These are phyloP conservation scores for Pseudopyricularia cyperi DNA, from an alignment of 2,329 filamentous ascomycete genomes.

Conservation along the genomic window DNA sequence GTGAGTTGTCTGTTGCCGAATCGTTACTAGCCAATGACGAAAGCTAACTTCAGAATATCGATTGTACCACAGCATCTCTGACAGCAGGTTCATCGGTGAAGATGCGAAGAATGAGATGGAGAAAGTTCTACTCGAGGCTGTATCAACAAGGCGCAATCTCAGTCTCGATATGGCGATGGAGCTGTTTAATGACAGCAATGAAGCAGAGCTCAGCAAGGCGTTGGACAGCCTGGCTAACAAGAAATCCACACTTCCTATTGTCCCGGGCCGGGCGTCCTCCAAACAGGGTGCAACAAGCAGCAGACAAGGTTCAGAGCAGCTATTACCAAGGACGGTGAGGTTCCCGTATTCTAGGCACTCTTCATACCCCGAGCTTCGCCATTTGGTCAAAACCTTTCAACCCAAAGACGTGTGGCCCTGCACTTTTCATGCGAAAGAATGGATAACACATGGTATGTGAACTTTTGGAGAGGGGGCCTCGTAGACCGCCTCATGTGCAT, in stretches of 20 bases:
- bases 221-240: constrained; percentile 6
- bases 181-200: constrained; percentile 15
- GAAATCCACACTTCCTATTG: constrained; percentile 4
- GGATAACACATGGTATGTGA: constrained; percentile 37
- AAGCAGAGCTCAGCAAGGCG: constrained; percentile 12
- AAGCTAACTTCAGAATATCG: not conserved
- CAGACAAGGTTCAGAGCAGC: not conserved
- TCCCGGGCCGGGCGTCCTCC: constrained; percentile 3
- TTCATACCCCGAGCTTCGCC: constrained; percentile 66
- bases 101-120: constrained; percentile 12
- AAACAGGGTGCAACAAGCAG: constrained; percentile 2
- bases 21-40: not conserved
- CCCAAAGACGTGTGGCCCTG: constrained; percentile 75
- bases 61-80: constrained; percentile 8
- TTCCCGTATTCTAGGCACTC: constrained; percentile 90
- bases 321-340: constrained; percentile 28
- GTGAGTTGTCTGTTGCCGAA: constrained; percentile 17
- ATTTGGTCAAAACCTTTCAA: constrained; percentile 52
- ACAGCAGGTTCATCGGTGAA: constrained; percentile 7
- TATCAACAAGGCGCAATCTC: constrained; percentile 17
- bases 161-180: constrained; percentile 17
- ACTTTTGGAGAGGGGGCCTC: not conserved
- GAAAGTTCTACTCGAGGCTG: constrained; percentile 7
- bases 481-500: not conserved
- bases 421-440: constrained; percentile 51